Conservation (phyloP, 1,284 basidiomycete species). For the Boletus mariae region DNA sequence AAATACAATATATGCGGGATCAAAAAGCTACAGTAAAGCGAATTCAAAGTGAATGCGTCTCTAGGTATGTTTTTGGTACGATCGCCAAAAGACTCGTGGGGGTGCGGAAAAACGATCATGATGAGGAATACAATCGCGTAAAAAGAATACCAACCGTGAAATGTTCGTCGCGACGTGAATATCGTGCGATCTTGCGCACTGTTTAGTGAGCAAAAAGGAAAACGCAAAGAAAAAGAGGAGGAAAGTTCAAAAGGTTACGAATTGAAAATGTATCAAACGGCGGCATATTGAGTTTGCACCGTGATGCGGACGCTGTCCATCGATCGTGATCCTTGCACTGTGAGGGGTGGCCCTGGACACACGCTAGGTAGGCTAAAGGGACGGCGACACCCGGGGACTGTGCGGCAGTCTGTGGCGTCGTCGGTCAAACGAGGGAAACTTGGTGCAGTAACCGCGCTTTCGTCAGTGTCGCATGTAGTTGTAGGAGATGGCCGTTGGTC, state of each 20-base stretch:
- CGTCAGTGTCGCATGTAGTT: too few species aligned
- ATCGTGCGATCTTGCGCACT: slow-evolving; percentile 18
- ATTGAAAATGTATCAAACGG: slow-evolving; percentile 6
- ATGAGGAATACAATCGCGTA: slow-evolving; percentile 2
- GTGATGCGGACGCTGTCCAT: slow-evolving; percentile 12
- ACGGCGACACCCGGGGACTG: too few species aligned
- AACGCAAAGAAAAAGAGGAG: background rate
- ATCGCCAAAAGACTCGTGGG: background rate
- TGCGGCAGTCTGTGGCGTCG: too few species aligned
- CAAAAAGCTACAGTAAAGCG: too few species aligned
- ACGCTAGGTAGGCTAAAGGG: too few species aligned
- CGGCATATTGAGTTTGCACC: slow-evolving; percentile 13
- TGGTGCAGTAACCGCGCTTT: too few species aligned
- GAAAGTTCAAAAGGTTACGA: background rate
- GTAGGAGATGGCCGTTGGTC: too few species aligned
- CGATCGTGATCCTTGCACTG: slow-evolving; percentile 3
- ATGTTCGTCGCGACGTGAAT: slow-evolving; percentile 11
- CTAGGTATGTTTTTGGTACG: background rate
- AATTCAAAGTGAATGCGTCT: slow-evolving; percentile 5
- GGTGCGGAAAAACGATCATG: background rate
- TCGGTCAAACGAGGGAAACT: too few species aligned
- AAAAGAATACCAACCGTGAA: slow-evolving; percentile 8
- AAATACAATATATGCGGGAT: background rate
- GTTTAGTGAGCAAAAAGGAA: background rate
- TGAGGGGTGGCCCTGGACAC: too few species aligned